Base-by-base conservation (phyloP, 2,329 filamentous ascomycete genomes). In the Neoarthrinium moseri region DNA sequence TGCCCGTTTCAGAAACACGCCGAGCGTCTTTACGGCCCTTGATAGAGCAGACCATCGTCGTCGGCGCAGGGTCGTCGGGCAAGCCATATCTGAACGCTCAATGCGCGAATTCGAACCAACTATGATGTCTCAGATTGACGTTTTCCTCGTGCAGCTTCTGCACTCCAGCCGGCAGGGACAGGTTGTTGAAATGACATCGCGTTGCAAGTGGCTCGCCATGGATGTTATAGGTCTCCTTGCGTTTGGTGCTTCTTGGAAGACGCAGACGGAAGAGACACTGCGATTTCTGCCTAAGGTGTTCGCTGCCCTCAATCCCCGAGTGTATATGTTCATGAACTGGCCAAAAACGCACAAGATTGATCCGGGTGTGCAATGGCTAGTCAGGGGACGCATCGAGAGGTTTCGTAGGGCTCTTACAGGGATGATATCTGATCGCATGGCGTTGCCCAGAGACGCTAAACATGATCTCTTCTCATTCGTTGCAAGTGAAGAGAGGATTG, bases 161-260 rank as follows among this genome's bases (percentile, higher is more conserved):
- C 27, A 42, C 15, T 46, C 48, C 1, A 45, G 35, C n/a, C 34
- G 17, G 18, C 27, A 24, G 10, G 44, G 39, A 10, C 23, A 45
- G 13, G 24, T 45, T 2, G 47, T 57, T 5, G 48, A 57, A 24
- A 52, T 57, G 47, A 45, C 51, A 6, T 34, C 29, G n/a, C 35
- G 39, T 8, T 36, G 30, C 18, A 47, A 47, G 17, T 43, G 43
- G 15, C 39, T 56, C 17, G 44, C 45, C 7, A 45, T 51, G 32
- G 55, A 57, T 24, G 42, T 57, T 12, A 46, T 57, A 13, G 51
- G 46, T 10, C 36, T 45, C 3, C 46, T 57, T 2, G 53, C 55
- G 22, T 56, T 57, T 35, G 55, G 55, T 7, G 51, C 47, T 22
- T 12, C 42, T 18, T 38, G 52, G 32, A 51, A 51, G 4, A 49